Percentiles rank a stretch among this genome's conserved stretches.
Evolutionary conservation across 345 rosid species (phyloP).

Genomic region (Cardamine occulta): DNA sequence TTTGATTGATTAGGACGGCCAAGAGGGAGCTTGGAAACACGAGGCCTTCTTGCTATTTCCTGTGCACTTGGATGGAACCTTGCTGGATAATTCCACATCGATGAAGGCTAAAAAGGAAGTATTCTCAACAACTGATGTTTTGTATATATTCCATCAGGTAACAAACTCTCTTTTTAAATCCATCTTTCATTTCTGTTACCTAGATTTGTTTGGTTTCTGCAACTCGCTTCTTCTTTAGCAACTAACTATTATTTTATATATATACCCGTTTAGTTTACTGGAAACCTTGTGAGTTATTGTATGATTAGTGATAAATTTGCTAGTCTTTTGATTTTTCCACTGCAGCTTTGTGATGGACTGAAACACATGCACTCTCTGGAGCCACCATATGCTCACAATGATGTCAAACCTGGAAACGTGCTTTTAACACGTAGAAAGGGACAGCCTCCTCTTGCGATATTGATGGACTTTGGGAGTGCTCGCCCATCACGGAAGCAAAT

Average conservation of each 20-base stretch:
- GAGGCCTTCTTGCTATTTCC: constrained; percentile 98
- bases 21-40: constrained; percentile 82
- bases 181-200: constrained; percentile 1
- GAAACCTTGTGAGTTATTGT: constrained; percentile 10
- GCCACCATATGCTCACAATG: constrained; percentile 98
- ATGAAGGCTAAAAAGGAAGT: constrained; percentile 90
- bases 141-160: constrained; percentile 94
- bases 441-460: constrained; percentile 75
- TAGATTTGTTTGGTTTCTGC: background rate
- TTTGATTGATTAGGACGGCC: constrained; percentile 58
- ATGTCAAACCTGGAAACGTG: constrained; percentile 96
- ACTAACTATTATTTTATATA: background rate
- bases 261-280: background rate
- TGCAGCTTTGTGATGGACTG: constrained; percentile 95
- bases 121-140: constrained; percentile 82
- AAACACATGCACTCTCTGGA: constrained; percentile 91
- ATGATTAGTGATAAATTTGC: constrained; percentile 1
- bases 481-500: constrained; percentile 88
- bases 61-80: constrained; percentile 94
- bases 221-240: constrained; percentile 13
- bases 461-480: constrained; percentile 99
- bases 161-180: background rate
- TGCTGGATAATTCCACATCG: constrained; percentile 75
- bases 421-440: constrained; percentile 75
- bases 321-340: constrained; percentile 21